Percentiles rank a stretch among this genome's conserved stretches.
phyloP scores from a whole-genome alignment of 2,329 filamentous ascomycete species.

The Colletotrichum tanaceti region DNA sequence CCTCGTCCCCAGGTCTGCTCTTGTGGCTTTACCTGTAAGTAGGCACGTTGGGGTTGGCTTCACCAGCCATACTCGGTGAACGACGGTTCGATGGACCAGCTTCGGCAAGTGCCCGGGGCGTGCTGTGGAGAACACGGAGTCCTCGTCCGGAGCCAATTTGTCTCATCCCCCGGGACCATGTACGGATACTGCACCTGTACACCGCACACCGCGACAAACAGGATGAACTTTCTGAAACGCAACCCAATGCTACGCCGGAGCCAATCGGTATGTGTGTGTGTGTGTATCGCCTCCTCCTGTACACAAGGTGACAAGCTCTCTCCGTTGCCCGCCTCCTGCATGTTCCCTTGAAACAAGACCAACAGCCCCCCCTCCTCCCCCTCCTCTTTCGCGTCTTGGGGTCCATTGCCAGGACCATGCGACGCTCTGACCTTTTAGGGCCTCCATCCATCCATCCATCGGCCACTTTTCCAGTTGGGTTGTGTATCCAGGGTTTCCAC shows the following conservation, averaged over 20 bases:
- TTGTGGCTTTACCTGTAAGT: too few species aligned
- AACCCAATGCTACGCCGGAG: conserved; percentile 17
- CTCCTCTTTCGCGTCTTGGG: conserved; percentile 5
- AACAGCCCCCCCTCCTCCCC: conserved; percentile 3
- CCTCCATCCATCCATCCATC: background rate
- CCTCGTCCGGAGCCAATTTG: conserved; percentile 19
- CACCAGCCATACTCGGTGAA: background rate
- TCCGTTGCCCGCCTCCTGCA: conserved; percentile 9
- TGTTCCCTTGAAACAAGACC: conserved; percentile 36
- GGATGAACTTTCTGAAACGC: conserved; percentile 34
- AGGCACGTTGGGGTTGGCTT: background rate
- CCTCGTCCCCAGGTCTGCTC: background rate
- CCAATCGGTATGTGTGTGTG: conserved; percentile 24
- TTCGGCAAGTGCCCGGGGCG: conserved; percentile 22
- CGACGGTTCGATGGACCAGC: background rate
- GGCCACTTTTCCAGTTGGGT: background rate
- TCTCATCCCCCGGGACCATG: conserved; percentile 10
- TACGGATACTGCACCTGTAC: too few species aligned
- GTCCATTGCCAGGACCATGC: background rate
- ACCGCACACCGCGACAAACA: conserved; percentile 17
- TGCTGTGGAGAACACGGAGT: conserved; percentile 13
- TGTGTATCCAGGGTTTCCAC: too few species aligned
- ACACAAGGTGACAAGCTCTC: conserved; percentile 10
- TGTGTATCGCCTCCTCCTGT: background rate
- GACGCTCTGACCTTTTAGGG: conserved; percentile 14